A percentile compares a stretch with the other conserved stretches of the same genome.
Evolutionary conservation across 140 eudicot species (phyloP).

Genomic region (Cichorium intybus): DNA sequence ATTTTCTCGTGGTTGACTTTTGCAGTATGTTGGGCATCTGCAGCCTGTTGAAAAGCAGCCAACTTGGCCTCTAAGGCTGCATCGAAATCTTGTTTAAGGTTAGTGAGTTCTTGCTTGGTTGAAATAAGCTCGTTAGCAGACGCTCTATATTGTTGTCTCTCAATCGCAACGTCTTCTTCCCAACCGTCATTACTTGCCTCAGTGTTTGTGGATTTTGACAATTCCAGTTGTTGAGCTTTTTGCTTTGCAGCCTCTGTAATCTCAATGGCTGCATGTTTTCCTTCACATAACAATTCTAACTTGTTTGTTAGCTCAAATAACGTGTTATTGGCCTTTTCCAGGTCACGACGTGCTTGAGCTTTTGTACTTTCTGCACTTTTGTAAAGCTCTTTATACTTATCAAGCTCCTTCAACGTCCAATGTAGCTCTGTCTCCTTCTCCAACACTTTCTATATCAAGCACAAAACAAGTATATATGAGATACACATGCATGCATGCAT

Average conservation of each 20-base stretch:
- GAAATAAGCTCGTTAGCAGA: constrained; percentile 61
- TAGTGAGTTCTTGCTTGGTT: constrained; percentile 73
- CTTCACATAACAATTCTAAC: constrained; percentile 62
- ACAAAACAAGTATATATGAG: neutral
- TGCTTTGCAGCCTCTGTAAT: constrained; percentile 59
- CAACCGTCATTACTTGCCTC: constrained; percentile 29
- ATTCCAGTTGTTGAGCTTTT: constrained; percentile 52
- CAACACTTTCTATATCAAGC: constrained; percentile 50
- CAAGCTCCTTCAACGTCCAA: constrained; percentile 65
- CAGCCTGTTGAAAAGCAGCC: constrained; percentile 53
- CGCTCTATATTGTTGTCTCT: constrained; percentile 52
- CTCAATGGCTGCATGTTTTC: constrained; percentile 58
- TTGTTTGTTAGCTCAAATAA: constrained; percentile 55
- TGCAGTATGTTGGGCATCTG: constrained; percentile 65
- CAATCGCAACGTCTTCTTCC: constrained; percentile 40
- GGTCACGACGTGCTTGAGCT: constrained; percentile 57
- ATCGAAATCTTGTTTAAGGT: constrained; percentile 69
- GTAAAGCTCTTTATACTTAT: constrained; percentile 53
- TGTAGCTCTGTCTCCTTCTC: constrained; percentile 88
- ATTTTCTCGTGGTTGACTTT: constrained; percentile 48
- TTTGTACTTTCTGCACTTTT: constrained; percentile 55
- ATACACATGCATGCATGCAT: neutral
- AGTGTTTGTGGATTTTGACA: constrained; percentile 29
- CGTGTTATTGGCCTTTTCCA: constrained; percentile 63
- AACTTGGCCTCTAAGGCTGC: constrained; percentile 55